Evolutionary conservation across 805 yeast species (phyloP).

Genomic region (Candida peoriensis): DNA sequence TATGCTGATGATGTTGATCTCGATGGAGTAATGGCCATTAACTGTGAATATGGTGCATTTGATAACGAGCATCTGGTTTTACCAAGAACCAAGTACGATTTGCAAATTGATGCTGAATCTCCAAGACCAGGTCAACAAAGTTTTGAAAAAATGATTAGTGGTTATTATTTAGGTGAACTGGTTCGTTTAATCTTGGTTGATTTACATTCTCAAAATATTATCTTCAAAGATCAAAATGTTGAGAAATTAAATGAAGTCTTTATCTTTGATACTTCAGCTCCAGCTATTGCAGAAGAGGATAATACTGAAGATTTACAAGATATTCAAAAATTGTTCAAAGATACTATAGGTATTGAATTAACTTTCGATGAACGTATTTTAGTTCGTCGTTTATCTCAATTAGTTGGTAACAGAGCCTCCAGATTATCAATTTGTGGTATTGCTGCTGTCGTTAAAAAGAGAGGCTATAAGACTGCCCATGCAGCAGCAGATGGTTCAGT

Average conservation of each 20-base stretch:
- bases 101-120: conserved; percentile 72
- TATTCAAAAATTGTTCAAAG: conserved; percentile 60
- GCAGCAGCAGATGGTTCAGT: conserved; percentile 99
- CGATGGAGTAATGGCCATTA: conserved; percentile 84
- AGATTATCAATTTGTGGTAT: conserved; percentile 92
- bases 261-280: conserved; percentile 84
- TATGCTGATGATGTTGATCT: conserved; percentile 57
- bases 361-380: conserved; percentile 76
- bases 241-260: conserved; percentile 56
- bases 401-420: conserved; percentile 89
- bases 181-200: conserved; percentile 77
- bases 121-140: conserved; percentile 97
- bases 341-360: conserved; percentile 56
- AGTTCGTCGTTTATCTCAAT: conserved; percentile 76
- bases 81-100: conserved; percentile 89
- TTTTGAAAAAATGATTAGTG: conserved; percentile 96
- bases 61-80: conserved; percentile 81
- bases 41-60: conserved; percentile 97
- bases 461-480: conserved; percentile 69
- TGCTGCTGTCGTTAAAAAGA: conserved; percentile 88
- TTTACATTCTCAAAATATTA: conserved; percentile 53
- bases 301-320: conserved; percentile 77
- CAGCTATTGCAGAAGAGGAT: conserved; percentile 84
- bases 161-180: conserved; percentile 92
- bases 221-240: conserved; percentile 70